Base-by-base conservation (phyloP, 257 asterid species). In the Sherardia arvensis region DNA sequence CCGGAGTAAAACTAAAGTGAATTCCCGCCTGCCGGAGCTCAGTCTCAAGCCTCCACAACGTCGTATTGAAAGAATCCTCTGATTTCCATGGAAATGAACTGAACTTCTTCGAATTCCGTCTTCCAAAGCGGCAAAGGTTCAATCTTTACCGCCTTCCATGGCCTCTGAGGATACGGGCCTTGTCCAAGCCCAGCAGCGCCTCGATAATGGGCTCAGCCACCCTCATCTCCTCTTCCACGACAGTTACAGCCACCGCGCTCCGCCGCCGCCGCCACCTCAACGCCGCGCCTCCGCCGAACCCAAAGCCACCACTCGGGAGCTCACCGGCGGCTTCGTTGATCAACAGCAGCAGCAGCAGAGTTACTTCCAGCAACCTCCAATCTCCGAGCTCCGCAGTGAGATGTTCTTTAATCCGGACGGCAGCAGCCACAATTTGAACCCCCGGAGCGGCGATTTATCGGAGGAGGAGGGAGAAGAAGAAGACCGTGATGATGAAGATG, bases 161-260 rank as follows among this genome's bases (percentile, higher is more conserved):
- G 81, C 90, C 55, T 78, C 95, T 63, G 88, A 88, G 62, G 83
- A 88, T 55, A 45, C 78, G 77, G 88, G 87, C 73, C 71, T 65
- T 8, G 73, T 83, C 38, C 81, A 83, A 29, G 32, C 87, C 66
- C 89, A 84, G 48, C 89, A 79, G 38, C 84, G 79, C 71, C 72
- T 78, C 28, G 85, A 81, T 38, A 74, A 72, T 74, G 85, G 83
- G 55, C 81, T 77, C 61, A 83, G 74, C 74, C 85, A 74, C 30
- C 84, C 83, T 28, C 93, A 78, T 78, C 81, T 85, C 64, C 85
- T 82, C n/a, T 84, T 80, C 64, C 83, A 83, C 2, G 85, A 85
- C 61, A 65, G 73, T 38, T 85, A 74, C 72, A 66, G 56, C 47
- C 47, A 38, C 18, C 76, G 84, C 40, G 80, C 66, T 66, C 75